Evolutionary conservation across 2,329 filamentous ascomycete species (phyloP), one percentile per base, ranked within the genome.

Genomic region (Coleophoma cylindrospora): DNA sequence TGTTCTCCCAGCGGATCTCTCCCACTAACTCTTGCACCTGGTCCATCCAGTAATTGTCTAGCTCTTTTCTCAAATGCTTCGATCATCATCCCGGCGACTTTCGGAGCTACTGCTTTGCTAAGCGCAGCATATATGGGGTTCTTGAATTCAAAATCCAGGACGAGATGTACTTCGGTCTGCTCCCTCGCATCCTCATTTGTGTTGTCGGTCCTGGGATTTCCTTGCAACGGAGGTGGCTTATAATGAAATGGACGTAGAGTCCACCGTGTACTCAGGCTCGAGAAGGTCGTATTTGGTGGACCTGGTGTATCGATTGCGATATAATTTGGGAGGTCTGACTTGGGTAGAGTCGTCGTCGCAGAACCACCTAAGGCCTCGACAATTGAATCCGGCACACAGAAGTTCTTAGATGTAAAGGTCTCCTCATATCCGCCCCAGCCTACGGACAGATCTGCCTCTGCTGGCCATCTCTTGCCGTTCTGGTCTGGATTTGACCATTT

Each of bases 11-110:
- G 32, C 27, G 13, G 21, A 33, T 44, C 11, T 27, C 15, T 34
- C 12, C 41, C 41, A 32, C 13, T 13, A 9, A 44, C 41, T 15
- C 27, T 44, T 33, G 41, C 41, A 32, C 32, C 27, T 13, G 54
- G 54, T 3, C 56, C 56, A 34, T 60, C 71, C 59, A 80, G 66
- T 44, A 89, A 65, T 61, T 79, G 73, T 64, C 74, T 74, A 6
- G 94, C 91, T 63, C 88, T 78, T 68, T 81, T 80, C 72, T 96
- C 91, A 73, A 99, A 99, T 1, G 94, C 92, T 67, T 89, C 84
- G 57, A 97, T 87, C 91, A 99, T 96, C 56, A 87, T 76, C 4
- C 83, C 84, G 1, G 90, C 92, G 55, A 96, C 83, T 70, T 89
- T 90, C 33, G 89, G 86, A 57, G 90, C 89, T 21, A 94, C 84